Base-by-base conservation (phyloP, 768 basidiomycete species). In the Scleroderma bovista region DNA sequence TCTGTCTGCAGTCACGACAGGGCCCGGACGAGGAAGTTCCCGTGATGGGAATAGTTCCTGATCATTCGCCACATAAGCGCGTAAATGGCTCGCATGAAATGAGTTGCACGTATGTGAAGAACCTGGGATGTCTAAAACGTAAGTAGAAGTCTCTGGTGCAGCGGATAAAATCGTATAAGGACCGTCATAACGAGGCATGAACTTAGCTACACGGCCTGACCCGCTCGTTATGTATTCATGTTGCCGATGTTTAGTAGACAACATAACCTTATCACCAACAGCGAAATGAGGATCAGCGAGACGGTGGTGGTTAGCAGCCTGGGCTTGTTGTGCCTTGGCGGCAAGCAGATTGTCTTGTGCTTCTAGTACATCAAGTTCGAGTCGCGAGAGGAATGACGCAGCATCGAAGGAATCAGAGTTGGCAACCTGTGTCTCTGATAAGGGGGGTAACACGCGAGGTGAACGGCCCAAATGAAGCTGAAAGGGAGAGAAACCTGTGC, bases 281-380 rank as follows among this genome's bases (percentile, higher is more conserved):
- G n/a, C n/a, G n/a, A n/a, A n/a, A n/a, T n/a, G n/a, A n/a, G n/a
- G n/a, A n/a, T n/a, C n/a, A n/a, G n/a, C n/a, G n/a, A n/a, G n/a
- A n/a, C n/a, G n/a, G n/a, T n/a, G n/a, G n/a, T n/a, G n/a, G n/a
- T n/a, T n/a, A n/a, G n/a, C n/a, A n/a, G n/a, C n/a, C n/a, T n/a
- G n/a, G n/a, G n/a, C n/a, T n/a, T n/a, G n/a, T n/a, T n/a, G n/a
- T n/a, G n/a, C n/a, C n/a, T 68, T 68, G 1, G 70, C 60, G 1
- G 44, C 49, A 0, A 69, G 46, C 0, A 75, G 57, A 26, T 57
- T 61, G 46, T 73, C 71, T 48, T 70, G 69, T 0, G 72, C 72
- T 16, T 58, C 47, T 1, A 61, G 17, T 0, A 65, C 47, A 47
- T 64, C 53, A 11, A 22, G 1, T 6, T 66, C 51, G 17, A 62